These are phyloP conservation scores for Alternaria postmessia DNA, from an alignment of 2,329 filamentous ascomycete genomes.

Conservation along the genomic window DNA sequence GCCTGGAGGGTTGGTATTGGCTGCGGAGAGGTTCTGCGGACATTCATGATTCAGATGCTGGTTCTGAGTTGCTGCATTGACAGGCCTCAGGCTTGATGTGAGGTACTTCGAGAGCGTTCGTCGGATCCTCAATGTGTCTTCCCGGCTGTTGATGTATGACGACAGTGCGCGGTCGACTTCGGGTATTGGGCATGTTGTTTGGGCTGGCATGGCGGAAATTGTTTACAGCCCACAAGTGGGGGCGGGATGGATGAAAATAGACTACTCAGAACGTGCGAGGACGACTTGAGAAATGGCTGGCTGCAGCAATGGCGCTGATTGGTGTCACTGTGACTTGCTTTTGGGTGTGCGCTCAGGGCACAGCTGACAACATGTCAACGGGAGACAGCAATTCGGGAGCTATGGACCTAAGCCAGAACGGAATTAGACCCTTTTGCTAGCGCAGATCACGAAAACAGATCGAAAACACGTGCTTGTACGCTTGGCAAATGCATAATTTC, in stretches of 20 bases:
- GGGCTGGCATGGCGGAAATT: conserved; percentile 29
- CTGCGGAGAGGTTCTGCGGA: conserved; percentile 33
- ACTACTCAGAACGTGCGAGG: background rate
- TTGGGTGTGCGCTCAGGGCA: background rate
- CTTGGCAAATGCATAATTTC: conserved; percentile 4
- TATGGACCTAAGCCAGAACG: background rate
- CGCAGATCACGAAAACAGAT: conserved; percentile 6
- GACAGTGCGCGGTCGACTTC: conserved; percentile 48
- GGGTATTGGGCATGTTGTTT: conserved; percentile 47
- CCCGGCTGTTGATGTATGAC: conserved; percentile 48
- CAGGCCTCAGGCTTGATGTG: conserved; percentile 38
- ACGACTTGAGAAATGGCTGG: background rate
- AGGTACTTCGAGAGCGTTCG: conserved; percentile 45
- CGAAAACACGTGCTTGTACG: conserved; percentile 1
- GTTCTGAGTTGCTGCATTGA: conserved; percentile 35
- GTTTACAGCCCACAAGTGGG: background rate
- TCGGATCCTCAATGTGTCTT: conserved; percentile 50
- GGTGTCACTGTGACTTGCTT: background rate
- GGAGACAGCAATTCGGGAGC: conserved; percentile 1
- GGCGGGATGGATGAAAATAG: background rate
- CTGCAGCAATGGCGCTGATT: background rate
- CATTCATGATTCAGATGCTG: conserved; percentile 46
- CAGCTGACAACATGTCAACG: background rate
- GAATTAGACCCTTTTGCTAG: background rate
- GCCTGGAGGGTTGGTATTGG: conserved; percentile 45